Evolutionary conservation across 192 early-diverging fungal genomes (phyloP).

Genomic region (Phlyctochytrium planicorne): DNA sequence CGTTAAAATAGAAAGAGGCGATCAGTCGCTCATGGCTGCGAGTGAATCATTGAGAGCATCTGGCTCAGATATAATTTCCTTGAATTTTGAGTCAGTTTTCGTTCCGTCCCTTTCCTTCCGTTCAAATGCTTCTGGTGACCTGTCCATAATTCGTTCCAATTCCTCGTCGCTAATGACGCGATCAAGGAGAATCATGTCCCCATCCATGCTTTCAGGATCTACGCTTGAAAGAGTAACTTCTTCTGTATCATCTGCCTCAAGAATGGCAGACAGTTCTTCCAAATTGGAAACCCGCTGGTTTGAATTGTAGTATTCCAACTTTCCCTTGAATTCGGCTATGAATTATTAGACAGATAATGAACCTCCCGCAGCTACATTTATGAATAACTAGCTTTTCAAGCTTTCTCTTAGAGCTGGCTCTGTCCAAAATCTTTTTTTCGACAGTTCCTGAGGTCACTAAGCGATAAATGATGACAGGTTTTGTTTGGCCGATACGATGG

Average conservation of each 20-base stretch:
- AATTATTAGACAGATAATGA: background rate
- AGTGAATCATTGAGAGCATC: background rate
- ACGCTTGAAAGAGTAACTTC: conserved; percentile 37
- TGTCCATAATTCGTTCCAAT: conserved; percentile 41
- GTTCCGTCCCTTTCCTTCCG: conserved; percentile 3
- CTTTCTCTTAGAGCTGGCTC: conserved; percentile 80
- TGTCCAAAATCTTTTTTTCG: conserved; percentile 78
- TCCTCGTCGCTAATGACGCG: conserved; percentile 40
- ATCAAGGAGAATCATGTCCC: conserved; percentile 31
- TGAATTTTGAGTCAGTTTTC: background rate
- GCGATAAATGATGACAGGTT: conserved; percentile 88
- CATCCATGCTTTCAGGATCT: conserved; percentile 8
- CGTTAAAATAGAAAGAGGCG: too few species aligned
- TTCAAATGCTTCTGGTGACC: conserved; percentile 39
- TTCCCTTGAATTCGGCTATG: conserved; percentile 46
- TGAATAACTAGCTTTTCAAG: conserved; percentile 96
- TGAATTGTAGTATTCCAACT: conserved; percentile 33
- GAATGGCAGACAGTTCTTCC: conserved; percentile 71
- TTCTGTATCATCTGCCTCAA: conserved; percentile 71
- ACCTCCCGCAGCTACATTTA: conserved; percentile 45
- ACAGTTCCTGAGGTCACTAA: conserved; percentile 82
- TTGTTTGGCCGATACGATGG: conserved; percentile 93
- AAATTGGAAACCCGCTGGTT: conserved; percentile 31
- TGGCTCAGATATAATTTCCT: background rate
- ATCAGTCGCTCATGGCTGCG: too few species aligned